These are phyloP conservation scores for Antitrichia curtipendula DNA, from an alignment of 225 moss, liverwort and hornwort genomes.

Conservation along the genomic window DNA sequence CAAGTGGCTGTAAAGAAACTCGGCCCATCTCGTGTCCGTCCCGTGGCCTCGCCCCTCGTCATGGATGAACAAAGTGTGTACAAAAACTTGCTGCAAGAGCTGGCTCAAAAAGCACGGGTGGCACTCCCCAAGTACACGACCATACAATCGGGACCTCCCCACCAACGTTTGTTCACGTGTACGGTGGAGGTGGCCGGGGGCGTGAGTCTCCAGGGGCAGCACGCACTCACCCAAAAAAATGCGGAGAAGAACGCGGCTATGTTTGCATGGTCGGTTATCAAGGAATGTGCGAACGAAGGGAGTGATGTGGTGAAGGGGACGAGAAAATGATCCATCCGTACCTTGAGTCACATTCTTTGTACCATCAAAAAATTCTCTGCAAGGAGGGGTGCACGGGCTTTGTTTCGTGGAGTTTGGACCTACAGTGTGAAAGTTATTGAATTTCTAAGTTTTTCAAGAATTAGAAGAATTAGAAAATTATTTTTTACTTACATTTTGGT, in stretches of 20 bases:
- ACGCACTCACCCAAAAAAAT: slow-evolving; percentile 54
- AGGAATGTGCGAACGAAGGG: neutral
- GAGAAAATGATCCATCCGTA: no score
- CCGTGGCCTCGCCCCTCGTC: slow-evolving; percentile 33
- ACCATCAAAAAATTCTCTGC: no score
- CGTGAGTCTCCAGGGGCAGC: slow-evolving; percentile 48
- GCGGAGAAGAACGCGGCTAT: slow-evolving; percentile 84
- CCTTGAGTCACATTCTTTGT: no score
- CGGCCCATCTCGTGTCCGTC: slow-evolving; percentile 3
- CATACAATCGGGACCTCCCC: slow-evolving; percentile 58
- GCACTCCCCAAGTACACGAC: slow-evolving; percentile 56
- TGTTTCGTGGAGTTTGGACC: no score
- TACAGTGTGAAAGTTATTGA: no score
- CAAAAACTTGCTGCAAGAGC: slow-evolving; percentile 78
- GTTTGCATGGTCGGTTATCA: slow-evolving; percentile 66
- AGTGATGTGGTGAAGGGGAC: neutral
- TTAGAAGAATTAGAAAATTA: no score
- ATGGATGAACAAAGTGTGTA: slow-evolving; percentile 60
- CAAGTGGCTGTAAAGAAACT: slow-evolving; percentile 59
- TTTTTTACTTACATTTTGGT: no score
- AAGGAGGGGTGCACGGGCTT: no score
- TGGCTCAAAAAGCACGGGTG: slow-evolving; percentile 59
- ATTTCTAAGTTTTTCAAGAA: no score
- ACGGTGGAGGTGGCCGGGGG: slow-evolving; percentile 36
- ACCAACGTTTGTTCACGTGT: slow-evolving; percentile 60